Evolutionary conservation across 2,329 filamentous ascomycete genomes (phyloP).

Genomic region (Herpotrichia juniperi): DNA sequence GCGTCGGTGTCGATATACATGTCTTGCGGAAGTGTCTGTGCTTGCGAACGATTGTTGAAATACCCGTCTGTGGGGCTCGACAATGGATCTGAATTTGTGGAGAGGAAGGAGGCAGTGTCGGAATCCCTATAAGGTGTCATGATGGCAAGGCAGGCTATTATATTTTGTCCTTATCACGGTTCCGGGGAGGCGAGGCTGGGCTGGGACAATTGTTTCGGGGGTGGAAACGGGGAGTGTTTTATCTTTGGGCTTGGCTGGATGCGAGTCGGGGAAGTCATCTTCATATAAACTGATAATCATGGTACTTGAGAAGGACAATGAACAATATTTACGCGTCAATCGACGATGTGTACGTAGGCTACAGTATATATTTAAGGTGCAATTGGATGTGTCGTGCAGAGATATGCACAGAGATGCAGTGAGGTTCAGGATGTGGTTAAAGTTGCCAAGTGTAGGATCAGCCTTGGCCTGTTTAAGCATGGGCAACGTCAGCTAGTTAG

Average conservation of each 20-base stretch:
- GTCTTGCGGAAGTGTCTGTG: background rate
- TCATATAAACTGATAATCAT: background rate
- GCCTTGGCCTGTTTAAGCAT: background rate
- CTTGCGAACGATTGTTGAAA: background rate
- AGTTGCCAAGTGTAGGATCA: background rate
- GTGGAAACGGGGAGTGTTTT: constrained; percentile 12
- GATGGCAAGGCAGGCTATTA: background rate
- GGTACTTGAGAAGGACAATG: background rate
- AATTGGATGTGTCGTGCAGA: background rate
- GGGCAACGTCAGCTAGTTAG: background rate
- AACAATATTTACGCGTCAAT: background rate
- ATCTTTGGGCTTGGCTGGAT: constrained; percentile 3
- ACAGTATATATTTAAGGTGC: background rate
- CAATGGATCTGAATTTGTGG: constrained; percentile 8
- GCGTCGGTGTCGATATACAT: constrained; percentile 44
- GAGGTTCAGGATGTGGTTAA: background rate
- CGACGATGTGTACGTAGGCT: background rate
- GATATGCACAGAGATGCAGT: background rate
- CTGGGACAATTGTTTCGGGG: constrained; percentile 11
- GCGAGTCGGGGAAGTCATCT: background rate
- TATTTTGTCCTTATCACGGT: background rate
- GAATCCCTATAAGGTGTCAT: background rate
- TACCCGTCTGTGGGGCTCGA: constrained; percentile 10
- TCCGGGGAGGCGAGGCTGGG: constrained; percentile 1
- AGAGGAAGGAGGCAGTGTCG: constrained; percentile 6